These are phyloP conservation scores for Mesostigma viride DNA, from an alignment of 139 green algal species.

Conservation along the genomic window DNA sequence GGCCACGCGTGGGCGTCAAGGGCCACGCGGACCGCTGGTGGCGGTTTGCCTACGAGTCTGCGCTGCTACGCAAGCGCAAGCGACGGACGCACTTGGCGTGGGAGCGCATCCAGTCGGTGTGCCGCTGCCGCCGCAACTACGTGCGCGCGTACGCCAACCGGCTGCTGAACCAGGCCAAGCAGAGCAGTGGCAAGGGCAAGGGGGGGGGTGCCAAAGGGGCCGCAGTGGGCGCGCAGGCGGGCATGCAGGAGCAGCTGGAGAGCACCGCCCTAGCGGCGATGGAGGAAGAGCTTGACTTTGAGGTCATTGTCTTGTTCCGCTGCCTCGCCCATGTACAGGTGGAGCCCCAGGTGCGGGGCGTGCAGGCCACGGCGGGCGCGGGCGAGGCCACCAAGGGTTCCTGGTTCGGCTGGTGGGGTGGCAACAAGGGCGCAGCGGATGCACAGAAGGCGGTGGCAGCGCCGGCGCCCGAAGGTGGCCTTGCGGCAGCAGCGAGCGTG, in stretches of 20 bases:
- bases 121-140: not conserved
- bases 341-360: not conserved
- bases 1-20: conserved; percentile 8
- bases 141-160: not conserved
- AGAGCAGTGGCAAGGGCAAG: too few species aligned
- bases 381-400: not conserved
- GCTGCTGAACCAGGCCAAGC: too few species aligned
- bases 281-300: conserved; percentile 14
- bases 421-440: conserved; percentile 39
- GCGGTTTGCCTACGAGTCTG: conserved; percentile 15
- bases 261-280: conserved; percentile 9
- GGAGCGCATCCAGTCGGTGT: not conserved
- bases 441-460: too few species aligned
- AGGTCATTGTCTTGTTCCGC: conserved; percentile 23
- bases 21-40: conserved; percentile 12
- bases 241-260: conserved; percentile 1
- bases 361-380: not conserved
- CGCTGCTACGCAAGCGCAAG: conserved; percentile 8
- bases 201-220: too few species aligned
- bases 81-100: not conserved
- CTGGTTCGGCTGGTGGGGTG: not conserved
- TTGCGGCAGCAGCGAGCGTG: too few species aligned
- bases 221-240: not conserved
- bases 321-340: not conserved
- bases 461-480: too few species aligned